Evolutionary conservation across 1,284 basidiomycete species (phyloP).

Genomic region (Exsudoporus floridanus): DNA sequence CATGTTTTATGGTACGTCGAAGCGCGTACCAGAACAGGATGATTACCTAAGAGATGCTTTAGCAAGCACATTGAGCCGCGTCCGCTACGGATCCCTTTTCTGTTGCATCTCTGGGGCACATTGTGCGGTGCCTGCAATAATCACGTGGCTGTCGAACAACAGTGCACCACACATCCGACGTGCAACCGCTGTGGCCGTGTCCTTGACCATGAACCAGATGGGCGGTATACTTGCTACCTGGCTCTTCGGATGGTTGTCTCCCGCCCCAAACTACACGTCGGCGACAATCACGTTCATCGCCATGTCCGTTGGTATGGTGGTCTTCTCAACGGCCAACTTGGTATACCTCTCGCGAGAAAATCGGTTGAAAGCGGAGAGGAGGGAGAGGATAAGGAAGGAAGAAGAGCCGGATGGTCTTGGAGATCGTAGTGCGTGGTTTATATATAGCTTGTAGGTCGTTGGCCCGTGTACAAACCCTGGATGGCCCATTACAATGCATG

Average conservation of each 20-base stretch:
- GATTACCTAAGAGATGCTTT: neutral
- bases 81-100: conserved; percentile 54
- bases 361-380: conserved; percentile 19
- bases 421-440: conserved; percentile 36
- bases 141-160: conserved; percentile 61
- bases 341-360: conserved; percentile 27
- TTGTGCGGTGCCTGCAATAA: conserved; percentile 43
- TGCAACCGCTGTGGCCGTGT: conserved; percentile 52
- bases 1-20: conserved; percentile 46
- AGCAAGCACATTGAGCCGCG: conserved; percentile 31
- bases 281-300: conserved; percentile 41
- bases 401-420: conserved; percentile 26
- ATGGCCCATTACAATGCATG: neutral
- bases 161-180: conserved; percentile 55
- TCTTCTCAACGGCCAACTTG: conserved; percentile 35
- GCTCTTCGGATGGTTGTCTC: conserved; percentile 47
- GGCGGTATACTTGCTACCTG: conserved; percentile 59
- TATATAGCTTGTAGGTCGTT: conserved; percentile 28
- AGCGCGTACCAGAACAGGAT: neutral
- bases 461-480: too few relatives aligned
- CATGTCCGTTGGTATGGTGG: conserved; percentile 37
- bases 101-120: conserved; percentile 48
- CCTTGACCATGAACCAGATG: conserved; percentile 50
- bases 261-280: conserved; percentile 43
- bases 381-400: conserved; percentile 12